Base-by-base conservation (phyloP, 2,329 filamentous ascomycete genomes). In the Pseudopyricularia cyperi region DNA sequence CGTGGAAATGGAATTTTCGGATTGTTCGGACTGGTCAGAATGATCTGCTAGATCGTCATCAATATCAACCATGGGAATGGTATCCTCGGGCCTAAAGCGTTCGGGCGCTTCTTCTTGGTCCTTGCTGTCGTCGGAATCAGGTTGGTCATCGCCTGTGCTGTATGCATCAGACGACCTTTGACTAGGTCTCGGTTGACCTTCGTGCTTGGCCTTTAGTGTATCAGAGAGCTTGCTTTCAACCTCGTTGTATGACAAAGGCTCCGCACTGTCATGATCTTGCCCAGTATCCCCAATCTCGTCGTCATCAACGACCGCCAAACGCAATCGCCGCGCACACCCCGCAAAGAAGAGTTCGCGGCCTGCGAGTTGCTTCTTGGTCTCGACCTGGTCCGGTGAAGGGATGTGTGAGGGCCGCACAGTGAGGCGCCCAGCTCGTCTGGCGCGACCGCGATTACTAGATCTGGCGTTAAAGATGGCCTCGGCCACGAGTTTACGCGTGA, bases 381-480 rank as follows among this genome's bases (percentile, higher is more conserved):
- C 68, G 5, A 67, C 55, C 4, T 58, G 55, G 3, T 59, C 59
- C 2, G 63, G 59, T 1, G 57, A 53, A 3, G 63, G 54, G 24
- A 66, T 59, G 17, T 57, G 52, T 7, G 55, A 53, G 8, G 57
- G 65, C 57, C 70, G 73, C 4, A 80, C 72, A 51, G 81, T 75
- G 24, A 89, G 67, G 42, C 88, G 75, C 2, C 85, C 84, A 62
- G 79, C 76, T 83, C 79, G 53, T 88, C 77, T 59, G 84, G 85
- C 0, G 93, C 68, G 0, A 80, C 71, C 0, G 85, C 79, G 47
- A 86, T 79, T 2, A 44, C 47, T 50, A 7, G 37, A n/a, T 30
- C 32, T 30, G 14, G 47, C 35, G 37, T 49, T 78, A 59, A 84
- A 86, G 0, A 93, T 67, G 0, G 79, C 71, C 0, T 84, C 79